These are phyloP conservation scores for Coemansia sp. DNA, from an alignment of 192 early-diverging fungal genomes.

Conservation along the genomic window DNA sequence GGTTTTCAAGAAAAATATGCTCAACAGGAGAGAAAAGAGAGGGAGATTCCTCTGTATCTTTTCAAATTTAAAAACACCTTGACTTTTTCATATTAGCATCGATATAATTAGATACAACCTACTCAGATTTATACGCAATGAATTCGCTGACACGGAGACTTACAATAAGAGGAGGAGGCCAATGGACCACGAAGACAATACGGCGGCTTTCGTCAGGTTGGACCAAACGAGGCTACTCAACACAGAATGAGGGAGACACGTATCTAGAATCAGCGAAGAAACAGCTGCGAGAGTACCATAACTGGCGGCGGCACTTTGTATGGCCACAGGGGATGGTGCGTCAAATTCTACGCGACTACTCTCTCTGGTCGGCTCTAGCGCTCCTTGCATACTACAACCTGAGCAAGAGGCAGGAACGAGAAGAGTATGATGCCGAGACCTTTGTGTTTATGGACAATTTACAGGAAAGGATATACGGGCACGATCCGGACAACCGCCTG, in stretches of 20 bases:
- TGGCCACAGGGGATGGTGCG: slow-evolving; percentile 22
- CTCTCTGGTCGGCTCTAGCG: slow-evolving; percentile 37
- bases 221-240: not conserved
- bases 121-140: not conserved
- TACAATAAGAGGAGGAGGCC: not conserved
- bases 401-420: slow-evolving; percentile 25
- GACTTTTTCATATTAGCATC: too few relatives aligned
- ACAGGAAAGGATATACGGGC: slow-evolving; percentile 18
- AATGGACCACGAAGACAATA: not conserved
- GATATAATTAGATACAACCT: too few relatives aligned
- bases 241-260: not conserved
- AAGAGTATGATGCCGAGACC: slow-evolving; percentile 34
- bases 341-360: slow-evolving; percentile 29
- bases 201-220: not conserved
- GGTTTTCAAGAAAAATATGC: too few relatives aligned
- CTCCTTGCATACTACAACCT: slow-evolving; percentile 42
- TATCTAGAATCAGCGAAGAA: slow-evolving; percentile 36
- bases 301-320: slow-evolving; percentile 45
- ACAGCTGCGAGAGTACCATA: slow-evolving; percentile 37
- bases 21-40: too few relatives aligned
- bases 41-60: too few relatives aligned
- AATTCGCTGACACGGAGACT: not conserved
- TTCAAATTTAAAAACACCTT: too few relatives aligned
- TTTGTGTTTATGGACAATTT: slow-evolving; percentile 40
- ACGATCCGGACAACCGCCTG: slow-evolving; percentile 28